Conservation (phyloP, 768 basidiomycete genomes). For the Pholiota conissans region DNA sequence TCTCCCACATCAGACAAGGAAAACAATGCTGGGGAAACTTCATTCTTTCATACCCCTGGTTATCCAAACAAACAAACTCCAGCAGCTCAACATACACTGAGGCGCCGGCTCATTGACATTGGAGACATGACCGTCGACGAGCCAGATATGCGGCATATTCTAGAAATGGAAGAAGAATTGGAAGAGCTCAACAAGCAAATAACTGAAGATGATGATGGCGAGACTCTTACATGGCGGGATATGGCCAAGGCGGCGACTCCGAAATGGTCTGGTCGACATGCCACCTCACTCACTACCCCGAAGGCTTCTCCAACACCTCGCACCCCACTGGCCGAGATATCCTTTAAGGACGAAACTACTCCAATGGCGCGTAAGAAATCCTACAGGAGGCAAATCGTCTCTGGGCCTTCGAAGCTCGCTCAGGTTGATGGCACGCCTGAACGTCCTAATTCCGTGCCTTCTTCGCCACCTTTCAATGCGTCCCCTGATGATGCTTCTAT, state of each 20-base stretch:
- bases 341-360: constrained; percentile 31
- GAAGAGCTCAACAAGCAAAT: constrained; percentile 23
- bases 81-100: constrained; percentile 29
- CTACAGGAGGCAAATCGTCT: constrained; percentile 21
- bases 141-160: constrained; percentile 27
- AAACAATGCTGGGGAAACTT: constrained; percentile 33
- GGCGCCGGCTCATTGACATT: constrained; percentile 46
- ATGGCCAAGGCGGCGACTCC: constrained; percentile 37
- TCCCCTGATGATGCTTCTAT: background rate
- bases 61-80: constrained; percentile 18
- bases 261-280: constrained; percentile 24
- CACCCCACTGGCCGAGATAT: constrained; percentile 38
- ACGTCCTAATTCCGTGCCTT: constrained; percentile 9
- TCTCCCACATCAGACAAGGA: constrained; percentile 49
- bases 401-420: constrained; percentile 21
- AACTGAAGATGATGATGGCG: constrained; percentile 35
- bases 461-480: constrained; percentile 12
- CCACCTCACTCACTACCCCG: constrained; percentile 16
- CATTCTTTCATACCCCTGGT: constrained; percentile 34
- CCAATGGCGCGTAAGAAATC: constrained; percentile 35
- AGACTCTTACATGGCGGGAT: constrained; percentile 35
- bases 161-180: constrained; percentile 34
- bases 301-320: constrained; percentile 28
- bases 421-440: constrained; percentile 14
- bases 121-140: constrained; percentile 49